A percentile compares a stretch with the other conserved stretches of the same genome.
These are phyloP conservation scores for Pythium rishiriense DNA, from an alignment of 352 stramenopile genomes.

Conservation along the genomic window DNA sequence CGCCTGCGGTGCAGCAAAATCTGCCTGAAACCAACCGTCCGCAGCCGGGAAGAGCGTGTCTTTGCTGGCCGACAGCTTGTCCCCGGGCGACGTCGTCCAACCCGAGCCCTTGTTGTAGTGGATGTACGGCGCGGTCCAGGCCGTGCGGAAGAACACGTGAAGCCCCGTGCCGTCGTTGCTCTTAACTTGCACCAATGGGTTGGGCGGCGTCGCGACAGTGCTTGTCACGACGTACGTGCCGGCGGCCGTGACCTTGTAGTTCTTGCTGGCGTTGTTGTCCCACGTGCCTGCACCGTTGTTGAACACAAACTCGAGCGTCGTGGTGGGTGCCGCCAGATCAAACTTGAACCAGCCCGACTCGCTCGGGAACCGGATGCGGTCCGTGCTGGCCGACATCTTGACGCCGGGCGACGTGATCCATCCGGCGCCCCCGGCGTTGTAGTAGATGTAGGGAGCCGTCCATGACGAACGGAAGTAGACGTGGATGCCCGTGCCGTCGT, in stretches of 20 bases:
- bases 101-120: conserved; percentile 44
- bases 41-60: conserved; percentile 24
- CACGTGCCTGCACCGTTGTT: conserved; percentile 42
- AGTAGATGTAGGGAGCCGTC: conserved; percentile 50
- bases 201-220: neutral
- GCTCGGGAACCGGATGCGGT: conserved; percentile 23
- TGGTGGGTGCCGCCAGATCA: conserved; percentile 24
- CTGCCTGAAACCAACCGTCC: conserved; percentile 39
- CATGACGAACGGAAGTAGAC: conserved; percentile 52
- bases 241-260: conserved; percentile 41
- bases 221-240: conserved; percentile 21
- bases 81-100: conserved; percentile 38
- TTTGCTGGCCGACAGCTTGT: conserved; percentile 31
- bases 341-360: conserved; percentile 40
- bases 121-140: conserved; percentile 46
- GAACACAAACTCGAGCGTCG: conserved; percentile 43
- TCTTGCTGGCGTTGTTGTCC: conserved; percentile 44
- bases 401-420: conserved; percentile 39
- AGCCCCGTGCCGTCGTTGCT: conserved; percentile 39
- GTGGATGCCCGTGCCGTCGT: conserved; percentile 42
- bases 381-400: conserved; percentile 32
- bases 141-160: conserved; percentile 49
- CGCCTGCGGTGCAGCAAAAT: conserved; percentile 23
- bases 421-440: conserved; percentile 33
- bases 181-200: too few relatives aligned